Evolutionary conservation across 129 eudicot species (phyloP).

Genomic region (Erigeron canadensis): DNA sequence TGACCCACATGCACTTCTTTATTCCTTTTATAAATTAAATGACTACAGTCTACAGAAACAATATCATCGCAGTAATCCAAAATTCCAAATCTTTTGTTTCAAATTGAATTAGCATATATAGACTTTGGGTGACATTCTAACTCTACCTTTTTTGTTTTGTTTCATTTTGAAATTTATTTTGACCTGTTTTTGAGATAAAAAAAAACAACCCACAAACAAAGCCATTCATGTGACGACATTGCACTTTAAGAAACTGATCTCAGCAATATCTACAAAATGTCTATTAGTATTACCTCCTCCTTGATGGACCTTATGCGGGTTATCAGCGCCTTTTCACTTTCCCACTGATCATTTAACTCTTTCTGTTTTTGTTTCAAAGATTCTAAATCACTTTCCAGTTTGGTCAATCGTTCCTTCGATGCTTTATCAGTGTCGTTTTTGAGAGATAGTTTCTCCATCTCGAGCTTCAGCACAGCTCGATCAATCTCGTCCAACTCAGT

Average conservation of each 20-base stretch:
- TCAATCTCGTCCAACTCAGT: constrained; percentile 88
- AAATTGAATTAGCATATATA: no score
- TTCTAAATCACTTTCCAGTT: constrained; percentile 70
- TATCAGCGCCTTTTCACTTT: constrained; percentile 73
- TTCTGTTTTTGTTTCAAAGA: constrained; percentile 70
- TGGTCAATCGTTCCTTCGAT: constrained; percentile 74
- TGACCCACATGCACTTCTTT: not conserved
- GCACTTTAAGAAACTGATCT: not conserved
- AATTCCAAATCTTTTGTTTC: no score
- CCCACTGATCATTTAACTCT: constrained; percentile 85
- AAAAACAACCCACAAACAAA: not conserved
- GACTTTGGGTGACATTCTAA: no score
- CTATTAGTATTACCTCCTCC: constrained; percentile 63
- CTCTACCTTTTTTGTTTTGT: no score
- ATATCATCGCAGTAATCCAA: no score
- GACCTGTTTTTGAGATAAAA: no score
- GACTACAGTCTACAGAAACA: not conserved
- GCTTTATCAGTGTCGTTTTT: constrained; percentile 86
- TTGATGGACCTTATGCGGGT: constrained; percentile 71
- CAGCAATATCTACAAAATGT: no score
- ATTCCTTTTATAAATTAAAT: not conserved
- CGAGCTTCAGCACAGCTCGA: constrained; percentile 86
- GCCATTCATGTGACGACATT: not conserved
- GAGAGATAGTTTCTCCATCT: constrained; percentile 90
- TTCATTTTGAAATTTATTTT: no score